phyloP scores from a whole-genome alignment of 2,329 filamentous ascomycete genomes.

The Phoma sp. region DNA sequence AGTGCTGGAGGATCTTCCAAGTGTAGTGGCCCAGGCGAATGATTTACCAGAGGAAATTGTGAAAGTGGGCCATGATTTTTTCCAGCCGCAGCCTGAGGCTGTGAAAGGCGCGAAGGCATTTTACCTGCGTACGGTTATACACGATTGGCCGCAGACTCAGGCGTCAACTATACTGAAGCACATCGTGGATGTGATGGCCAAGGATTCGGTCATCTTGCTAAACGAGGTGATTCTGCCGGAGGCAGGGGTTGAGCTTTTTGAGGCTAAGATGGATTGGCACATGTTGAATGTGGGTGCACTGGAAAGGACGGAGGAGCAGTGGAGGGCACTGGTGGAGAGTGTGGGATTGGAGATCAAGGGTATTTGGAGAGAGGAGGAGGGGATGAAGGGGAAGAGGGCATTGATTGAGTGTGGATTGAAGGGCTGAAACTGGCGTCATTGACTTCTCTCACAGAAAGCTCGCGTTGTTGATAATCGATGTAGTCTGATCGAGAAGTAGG shows the following conservation, averaged over 20 bases:
- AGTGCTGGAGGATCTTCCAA: constrained; percentile 28
- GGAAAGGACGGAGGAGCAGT: constrained; percentile 53
- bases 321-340: constrained; percentile 41
- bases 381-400: neutral
- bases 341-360: constrained; percentile 48
- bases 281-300: constrained; percentile 52
- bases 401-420: constrained; percentile 8
- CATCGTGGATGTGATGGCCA: constrained; percentile 38
- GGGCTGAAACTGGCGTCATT: too few relatives aligned
- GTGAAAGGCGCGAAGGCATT: constrained; percentile 35
- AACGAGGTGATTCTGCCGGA: constrained; percentile 54
- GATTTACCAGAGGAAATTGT: constrained; percentile 10
- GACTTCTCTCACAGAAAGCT: too few relatives aligned
- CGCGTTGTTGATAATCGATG: too few relatives aligned
- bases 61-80: constrained; percentile 25
- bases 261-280: constrained; percentile 49
- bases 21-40: constrained; percentile 12
- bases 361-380: constrained; percentile 37
- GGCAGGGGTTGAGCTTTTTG: constrained; percentile 38
- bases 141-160: constrained; percentile 52
- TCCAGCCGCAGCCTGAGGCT: constrained; percentile 21
- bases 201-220: constrained; percentile 53
- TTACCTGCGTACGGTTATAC: constrained; percentile 46
- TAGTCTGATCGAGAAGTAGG: too few relatives aligned
- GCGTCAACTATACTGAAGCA: constrained; percentile 44